Base-by-base conservation (phyloP, 1,139 yeast genomes). In the Lodderomyces oxycetoniae region DNA sequence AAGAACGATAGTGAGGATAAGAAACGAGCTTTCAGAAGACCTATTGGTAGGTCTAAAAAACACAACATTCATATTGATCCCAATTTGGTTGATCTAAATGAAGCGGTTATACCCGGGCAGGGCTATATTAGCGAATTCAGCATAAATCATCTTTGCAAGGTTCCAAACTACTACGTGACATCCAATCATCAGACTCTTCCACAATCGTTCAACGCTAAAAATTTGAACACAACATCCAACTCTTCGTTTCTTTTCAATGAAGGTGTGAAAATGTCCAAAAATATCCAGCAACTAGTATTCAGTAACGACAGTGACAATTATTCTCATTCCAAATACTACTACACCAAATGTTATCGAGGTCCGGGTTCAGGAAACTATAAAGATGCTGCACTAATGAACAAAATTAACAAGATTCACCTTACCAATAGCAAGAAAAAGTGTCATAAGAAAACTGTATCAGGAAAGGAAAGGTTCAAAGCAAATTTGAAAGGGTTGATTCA, bases 321-420 rank as follows among this genome's bases (percentile, higher is more conserved):
- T 41, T 55, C 55, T 37, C 61, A 59, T 37, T 49, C 61, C 26
- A 67, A 61, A 40, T 68, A 67, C 43, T 67, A 56, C 44, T 68
- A 67, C 42, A 55, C 61, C 11, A 64, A 64, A 41, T 50, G 59
- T 17, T 65, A 65, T 40, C 52, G 74, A 30, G 74, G 74, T 0
- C 71, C 72, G 4, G 73, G 73, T 1, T 62, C 68, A 37, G 73
- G 74, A 3, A 67, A 66, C 41, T 68, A 66, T 43, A 68, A 68
- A 42, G 74, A 68, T 46, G 71, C 67, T 0, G 61, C 71, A 2
- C 47, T 67, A 17, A 61, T 66, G 45, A 65, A 64, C 43, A 52
- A 63, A 33, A 63, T 68, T 39, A 67, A 65, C 43, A 53, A 53
- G 33, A 55, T 63, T 26, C 62, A 53, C 10, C 40, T 53, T 3